These are phyloP conservation scores for Xylariaceae sp. DNA, from an alignment of 2,329 filamentous ascomycete genomes.

Conservation along the genomic window DNA sequence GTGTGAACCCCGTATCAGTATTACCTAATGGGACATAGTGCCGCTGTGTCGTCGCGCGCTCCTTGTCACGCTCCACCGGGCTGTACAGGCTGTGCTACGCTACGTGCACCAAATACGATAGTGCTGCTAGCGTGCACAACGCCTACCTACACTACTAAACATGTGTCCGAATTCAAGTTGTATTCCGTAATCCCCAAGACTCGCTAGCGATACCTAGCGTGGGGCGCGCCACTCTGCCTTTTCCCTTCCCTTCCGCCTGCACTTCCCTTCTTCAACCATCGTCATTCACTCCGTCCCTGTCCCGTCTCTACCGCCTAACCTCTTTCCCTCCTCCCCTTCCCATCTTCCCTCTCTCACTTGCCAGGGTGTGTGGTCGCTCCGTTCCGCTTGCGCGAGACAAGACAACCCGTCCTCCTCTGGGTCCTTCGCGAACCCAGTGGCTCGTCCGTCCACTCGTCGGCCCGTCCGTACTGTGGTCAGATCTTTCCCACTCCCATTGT, in stretches of 20 bases:
- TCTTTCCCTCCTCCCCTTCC: slow-evolving; percentile 12
- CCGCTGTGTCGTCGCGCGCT: too few species aligned
- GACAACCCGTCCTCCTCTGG: slow-evolving; percentile 20
- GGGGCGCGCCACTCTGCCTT: neutral
- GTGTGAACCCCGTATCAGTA: too few species aligned
- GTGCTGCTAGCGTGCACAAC: too few species aligned
- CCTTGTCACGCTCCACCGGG: neutral
- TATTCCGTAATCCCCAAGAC: neutral
- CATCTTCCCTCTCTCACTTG: slow-evolving; percentile 18
- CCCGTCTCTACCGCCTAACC: neutral
- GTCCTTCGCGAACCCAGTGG: slow-evolving; percentile 24
- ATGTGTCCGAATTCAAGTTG: neutral
- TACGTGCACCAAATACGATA: too few species aligned
- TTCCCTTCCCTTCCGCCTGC: slow-evolving; percentile 10
- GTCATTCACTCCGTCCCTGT: neutral
- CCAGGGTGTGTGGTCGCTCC: slow-evolving; percentile 20
- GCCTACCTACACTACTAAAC: too few species aligned
- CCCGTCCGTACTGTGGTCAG: slow-evolving; percentile 15
- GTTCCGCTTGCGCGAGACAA: slow-evolving; percentile 23
- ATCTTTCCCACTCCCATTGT: slow-evolving; percentile 24
- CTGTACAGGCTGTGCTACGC: neutral
- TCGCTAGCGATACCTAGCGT: neutral
- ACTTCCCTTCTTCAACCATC: too few species aligned
- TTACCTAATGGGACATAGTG: too few species aligned
- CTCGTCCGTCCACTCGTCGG: slow-evolving; percentile 10